phyloP scores from a whole-genome alignment of 352 stramenopile species.

The Phytophthora syringae region DNA sequence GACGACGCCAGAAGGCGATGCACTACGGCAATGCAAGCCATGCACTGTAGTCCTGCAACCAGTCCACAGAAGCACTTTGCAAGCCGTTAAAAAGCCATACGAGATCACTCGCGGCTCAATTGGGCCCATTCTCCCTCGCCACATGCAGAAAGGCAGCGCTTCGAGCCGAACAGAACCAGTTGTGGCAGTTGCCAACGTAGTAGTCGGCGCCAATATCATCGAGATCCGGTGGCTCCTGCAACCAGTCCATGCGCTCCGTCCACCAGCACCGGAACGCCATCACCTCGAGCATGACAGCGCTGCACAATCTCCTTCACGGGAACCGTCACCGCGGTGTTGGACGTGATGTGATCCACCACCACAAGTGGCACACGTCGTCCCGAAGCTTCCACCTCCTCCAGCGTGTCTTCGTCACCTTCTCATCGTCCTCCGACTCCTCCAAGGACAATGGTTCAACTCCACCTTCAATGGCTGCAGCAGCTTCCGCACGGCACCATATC shows the following conservation, averaged over 20 bases:
- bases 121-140: conserved; percentile 28
- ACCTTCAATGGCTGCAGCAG: no score
- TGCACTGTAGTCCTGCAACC: conserved; percentile 92
- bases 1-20: conserved; percentile 84
- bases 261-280: no score
- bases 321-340: no score
- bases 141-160: conserved; percentile 91
- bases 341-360: no score
- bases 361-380: no score
- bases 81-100: conserved; percentile 91
- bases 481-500: no score
- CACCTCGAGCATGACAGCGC: conserved; percentile 46
- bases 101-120: conserved; percentile 89
- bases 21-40: no score
- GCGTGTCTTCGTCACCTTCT: no score
- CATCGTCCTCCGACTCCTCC: no score
- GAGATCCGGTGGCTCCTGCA: conserved; percentile 84
- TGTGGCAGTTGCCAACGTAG: conserved; percentile 95
- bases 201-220: conserved; percentile 83
- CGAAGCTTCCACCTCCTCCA: no score
- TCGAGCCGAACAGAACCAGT: conserved; percentile 94
- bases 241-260: conserved; percentile 93
- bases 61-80: conserved; percentile 94
- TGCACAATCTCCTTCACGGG: no score
- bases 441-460: no score